phyloP scores from a whole-genome alignment of 495 filamentous ascomycete genomes.

The Ramalina intermedia region DNA sequence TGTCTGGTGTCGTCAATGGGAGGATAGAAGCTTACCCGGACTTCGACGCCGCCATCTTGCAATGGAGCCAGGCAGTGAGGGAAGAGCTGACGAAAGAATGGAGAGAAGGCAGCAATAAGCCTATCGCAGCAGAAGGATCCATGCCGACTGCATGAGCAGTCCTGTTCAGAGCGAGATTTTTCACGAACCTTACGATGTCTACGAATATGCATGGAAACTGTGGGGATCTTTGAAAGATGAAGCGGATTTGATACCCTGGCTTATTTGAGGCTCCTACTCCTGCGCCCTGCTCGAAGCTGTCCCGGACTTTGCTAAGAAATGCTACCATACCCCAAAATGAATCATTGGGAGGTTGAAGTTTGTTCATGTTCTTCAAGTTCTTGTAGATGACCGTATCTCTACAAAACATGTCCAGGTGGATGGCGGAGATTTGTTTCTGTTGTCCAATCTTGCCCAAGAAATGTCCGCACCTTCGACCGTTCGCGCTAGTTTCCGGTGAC shows the following conservation, averaged over 20 bases:
- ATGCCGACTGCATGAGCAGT: too few relatives aligned
- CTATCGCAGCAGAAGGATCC: neutral
- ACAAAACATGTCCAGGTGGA: neutral
- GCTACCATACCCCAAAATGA: too few relatives aligned
- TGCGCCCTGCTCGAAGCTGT: neutral
- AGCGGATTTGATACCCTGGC: constrained; percentile 1
- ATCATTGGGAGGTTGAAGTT: neutral
- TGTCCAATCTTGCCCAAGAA: too few relatives aligned
- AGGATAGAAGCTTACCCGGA: constrained; percentile 55
- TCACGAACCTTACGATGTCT: neutral
- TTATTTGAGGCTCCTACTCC: neutral
- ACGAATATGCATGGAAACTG: neutral
- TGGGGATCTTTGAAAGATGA: neutral
- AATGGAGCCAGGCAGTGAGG: constrained; percentile 65
- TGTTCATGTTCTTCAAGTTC: neutral
- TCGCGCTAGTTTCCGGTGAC: neutral
- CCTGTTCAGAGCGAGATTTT: neutral
- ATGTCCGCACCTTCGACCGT: too few relatives aligned
- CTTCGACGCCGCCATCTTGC: constrained; percentile 65
- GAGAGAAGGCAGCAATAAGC: constrained; percentile 20
- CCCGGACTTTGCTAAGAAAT: too few relatives aligned
- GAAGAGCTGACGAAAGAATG: constrained; percentile 58
- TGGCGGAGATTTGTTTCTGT: neutral
- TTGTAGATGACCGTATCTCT: neutral
- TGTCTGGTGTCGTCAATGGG: constrained; percentile 68